Conservation (phyloP, 2,329 filamentous ascomycete genomes). For the Fusarium sp. region DNA sequence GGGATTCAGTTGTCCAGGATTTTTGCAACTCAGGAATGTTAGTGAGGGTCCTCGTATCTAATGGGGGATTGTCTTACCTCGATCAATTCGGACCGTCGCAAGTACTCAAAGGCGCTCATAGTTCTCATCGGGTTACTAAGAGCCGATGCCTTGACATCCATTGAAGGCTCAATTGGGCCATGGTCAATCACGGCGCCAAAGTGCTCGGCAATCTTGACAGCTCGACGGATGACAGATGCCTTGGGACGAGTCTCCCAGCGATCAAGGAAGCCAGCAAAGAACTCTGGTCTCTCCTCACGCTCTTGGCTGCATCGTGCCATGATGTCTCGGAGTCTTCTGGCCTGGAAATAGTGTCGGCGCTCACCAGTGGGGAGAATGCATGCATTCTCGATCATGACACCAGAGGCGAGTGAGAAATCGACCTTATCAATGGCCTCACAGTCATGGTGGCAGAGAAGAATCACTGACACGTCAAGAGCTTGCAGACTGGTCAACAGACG, state of each 20-base stretch:
- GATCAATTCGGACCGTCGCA: constrained; percentile 24
- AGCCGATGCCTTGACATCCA: neutral
- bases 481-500: constrained; percentile 14
- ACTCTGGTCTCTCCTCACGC: constrained; percentile 26
- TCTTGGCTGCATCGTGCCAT: constrained; percentile 25
- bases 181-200: constrained; percentile 37
- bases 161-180: constrained; percentile 15
- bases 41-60: neutral
- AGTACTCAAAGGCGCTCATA: constrained; percentile 30
- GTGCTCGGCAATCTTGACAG: constrained; percentile 34
- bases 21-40: constrained; percentile 21
- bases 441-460: constrained; percentile 29
- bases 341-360: constrained; percentile 31
- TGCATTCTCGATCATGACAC: constrained; percentile 31
- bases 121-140: constrained; percentile 16
- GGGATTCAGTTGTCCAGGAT: constrained; percentile 16
- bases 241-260: constrained; percentile 20
- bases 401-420: constrained; percentile 18
- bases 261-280: constrained; percentile 33
- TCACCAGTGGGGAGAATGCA: constrained; percentile 29
- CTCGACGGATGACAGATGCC: constrained; percentile 26
- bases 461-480: constrained; percentile 10
- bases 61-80: constrained; percentile 9
- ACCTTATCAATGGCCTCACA: constrained; percentile 23
- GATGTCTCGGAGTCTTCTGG: constrained; percentile 19